Evolutionary conservation across 2,329 filamentous ascomycete genomes (phyloP).

Genomic region (Aspergillus vadensis): DNA sequence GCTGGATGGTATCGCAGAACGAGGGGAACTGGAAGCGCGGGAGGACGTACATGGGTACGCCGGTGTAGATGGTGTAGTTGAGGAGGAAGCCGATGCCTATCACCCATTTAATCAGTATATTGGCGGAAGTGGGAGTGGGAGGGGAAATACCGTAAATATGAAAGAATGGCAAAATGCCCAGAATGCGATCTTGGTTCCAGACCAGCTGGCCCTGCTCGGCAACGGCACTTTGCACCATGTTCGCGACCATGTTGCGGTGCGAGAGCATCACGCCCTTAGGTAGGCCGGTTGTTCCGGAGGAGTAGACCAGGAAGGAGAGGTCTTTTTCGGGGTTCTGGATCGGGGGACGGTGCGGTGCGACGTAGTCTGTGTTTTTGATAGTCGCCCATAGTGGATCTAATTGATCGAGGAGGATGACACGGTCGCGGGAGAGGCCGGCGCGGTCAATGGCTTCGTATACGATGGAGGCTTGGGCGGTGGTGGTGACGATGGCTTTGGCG

Average conservation of each 20-base stretch:
- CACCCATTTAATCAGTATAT: too few relatives aligned
- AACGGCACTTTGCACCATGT: conserved; percentile 10
- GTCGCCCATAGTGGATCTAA: background rate
- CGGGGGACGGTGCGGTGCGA: conserved; percentile 5
- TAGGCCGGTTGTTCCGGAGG: conserved; percentile 31
- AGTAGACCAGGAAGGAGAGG: conserved; percentile 29
- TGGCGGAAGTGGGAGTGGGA: too few relatives aligned
- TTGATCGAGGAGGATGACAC: conserved; percentile 17
- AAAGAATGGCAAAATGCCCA: conserved; percentile 21
- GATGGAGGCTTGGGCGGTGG: conserved; percentile 5
- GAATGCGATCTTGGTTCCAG: conserved; percentile 13
- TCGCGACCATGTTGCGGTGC: conserved; percentile 21
- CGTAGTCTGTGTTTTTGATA: background rate
- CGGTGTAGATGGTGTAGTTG: conserved; percentile 17
- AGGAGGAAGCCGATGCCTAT: conserved; percentile 19
- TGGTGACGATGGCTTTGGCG: conserved; percentile 17
- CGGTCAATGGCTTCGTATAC: conserved; percentile 13
- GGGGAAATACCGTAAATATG: conserved; percentile 20
- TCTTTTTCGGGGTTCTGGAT: conserved; percentile 10
- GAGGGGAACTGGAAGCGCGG: conserved; percentile 15
- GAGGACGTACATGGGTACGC: conserved; percentile 14
- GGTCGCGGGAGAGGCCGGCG: conserved; percentile 10
- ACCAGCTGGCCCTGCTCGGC: conserved; percentile 14
- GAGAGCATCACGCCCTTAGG: conserved; percentile 29
- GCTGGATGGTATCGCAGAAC: conserved; percentile 17